Evolutionary conservation across 106 monocot species (phyloP), one percentile per base, ranked within the genome.

Genomic region (Acanthochlamys bracteata): DNA sequence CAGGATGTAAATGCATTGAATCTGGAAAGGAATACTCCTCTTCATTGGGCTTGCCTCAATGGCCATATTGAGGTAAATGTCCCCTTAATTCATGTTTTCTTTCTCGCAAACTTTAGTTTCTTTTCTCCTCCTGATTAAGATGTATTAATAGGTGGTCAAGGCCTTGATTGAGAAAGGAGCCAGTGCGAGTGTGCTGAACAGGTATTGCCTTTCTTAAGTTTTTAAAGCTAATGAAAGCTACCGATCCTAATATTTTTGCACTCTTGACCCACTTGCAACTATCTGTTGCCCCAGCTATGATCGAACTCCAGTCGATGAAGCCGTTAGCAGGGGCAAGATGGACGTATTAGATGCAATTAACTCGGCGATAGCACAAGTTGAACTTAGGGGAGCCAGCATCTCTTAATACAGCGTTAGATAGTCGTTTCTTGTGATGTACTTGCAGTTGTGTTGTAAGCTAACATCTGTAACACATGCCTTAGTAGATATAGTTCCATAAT

Each of bases 31-130:
- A 98, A 98, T 59, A 88, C 85, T 45, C 88, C 96, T 4, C 83
- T 92, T 55, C 96, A 98, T 60, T 98, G 91, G 91, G 96, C 96
- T 73, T 98, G 96, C 66, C 78, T 98, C 25, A 98, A 98, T 71
- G 96, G 88, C 40, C 88, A 89, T 39, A 47, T 76, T 52, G 96
- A 98, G 88, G 96, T 98, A 74, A 61, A 23, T 2, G 16, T 20
- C 3, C 33, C 24, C 0, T 19, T 53, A 22, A 10, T 20, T 0
- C 2, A 19, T 61, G 12, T 40, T 14, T 61, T 4, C 9, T 11
- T 33, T 61, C 13, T 61, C 17, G n/a, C 2, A 4, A 16, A 4
- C 10, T 41, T 11, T 4, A 25, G 12, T 40, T 10, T 7, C 41
- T 61, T 8, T 40, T 41, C 57, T 16, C n/a, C n/a, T n/a, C n/a